phyloP scores from a whole-genome alignment of 2,329 filamentous ascomycete species.

The Colletotrichum liaoningense region DNA sequence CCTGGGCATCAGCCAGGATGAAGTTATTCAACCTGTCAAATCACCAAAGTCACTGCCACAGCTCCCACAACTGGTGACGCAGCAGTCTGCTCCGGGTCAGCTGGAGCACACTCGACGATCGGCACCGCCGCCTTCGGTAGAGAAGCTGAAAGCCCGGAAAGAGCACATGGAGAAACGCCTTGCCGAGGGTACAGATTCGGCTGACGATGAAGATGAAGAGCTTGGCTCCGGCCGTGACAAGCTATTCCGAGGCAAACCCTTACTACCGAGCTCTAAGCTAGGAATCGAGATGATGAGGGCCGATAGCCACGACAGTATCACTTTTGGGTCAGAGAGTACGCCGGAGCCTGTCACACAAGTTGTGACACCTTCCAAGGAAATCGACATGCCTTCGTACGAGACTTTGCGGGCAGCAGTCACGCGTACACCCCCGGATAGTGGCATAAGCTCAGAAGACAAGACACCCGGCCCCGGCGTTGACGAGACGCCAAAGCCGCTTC shows the following conservation, averaged over 20 bases:
- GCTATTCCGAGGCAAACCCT: conserved; percentile 66
- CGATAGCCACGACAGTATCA: conserved; percentile 89
- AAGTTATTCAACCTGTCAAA: conserved; percentile 49
- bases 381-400: conserved; percentile 44
- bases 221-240: conserved; percentile 65
- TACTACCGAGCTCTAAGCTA: conserved; percentile 84
- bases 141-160: conserved; percentile 79
- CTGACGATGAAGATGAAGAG: conserved; percentile 95
- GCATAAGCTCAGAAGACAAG: conserved; percentile 37
- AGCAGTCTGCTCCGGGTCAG: conserved; percentile 73
- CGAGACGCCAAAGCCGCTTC: conserved; percentile 56
- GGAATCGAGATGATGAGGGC: conserved; percentile 98
- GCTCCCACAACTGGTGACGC: conserved; percentile 68
- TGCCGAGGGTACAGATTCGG: conserved; percentile 83
- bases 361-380: conserved; percentile 60
- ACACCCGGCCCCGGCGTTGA: conserved; percentile 45
- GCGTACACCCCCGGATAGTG: conserved; percentile 46
- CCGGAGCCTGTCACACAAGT: conserved; percentile 65
- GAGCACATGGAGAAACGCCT: conserved; percentile 80
- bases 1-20: conserved; percentile 80
- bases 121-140: conserved; percentile 73
- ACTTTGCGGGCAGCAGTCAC: conserved; percentile 38
- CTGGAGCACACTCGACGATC: conserved; percentile 62
- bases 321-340: conserved; percentile 61
- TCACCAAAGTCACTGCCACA: conserved; percentile 59